Percentiles rank a stretch among this genome's conserved stretches.
Evolutionary conservation across 345 rosid species (phyloP).

Genomic region (Durio zibethinus): DNA sequence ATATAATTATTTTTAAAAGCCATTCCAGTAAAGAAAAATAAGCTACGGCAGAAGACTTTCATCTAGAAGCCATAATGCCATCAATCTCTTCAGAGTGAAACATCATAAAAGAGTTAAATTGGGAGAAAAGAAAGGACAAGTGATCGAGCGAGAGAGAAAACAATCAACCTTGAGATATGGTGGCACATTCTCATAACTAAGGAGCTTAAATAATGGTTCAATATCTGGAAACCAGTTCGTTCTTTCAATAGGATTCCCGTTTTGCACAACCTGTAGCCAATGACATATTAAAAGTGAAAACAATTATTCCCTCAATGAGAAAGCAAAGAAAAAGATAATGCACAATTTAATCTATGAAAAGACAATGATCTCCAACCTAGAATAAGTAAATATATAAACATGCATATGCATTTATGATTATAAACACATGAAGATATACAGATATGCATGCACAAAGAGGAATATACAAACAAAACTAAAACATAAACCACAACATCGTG

Average conservation of each 20-base stretch:
- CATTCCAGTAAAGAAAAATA: background rate
- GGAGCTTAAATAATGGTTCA: slow-evolving; percentile 95
- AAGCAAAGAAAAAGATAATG: background rate
- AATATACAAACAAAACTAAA: background rate
- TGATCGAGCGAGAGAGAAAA: background rate
- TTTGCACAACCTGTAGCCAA: slow-evolving; percentile 63
- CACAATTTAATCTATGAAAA: background rate
- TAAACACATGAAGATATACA: background rate
- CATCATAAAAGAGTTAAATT: slow-evolving; percentile 4
- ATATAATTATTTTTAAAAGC: slow-evolving; percentile 17
- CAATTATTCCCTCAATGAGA: background rate
- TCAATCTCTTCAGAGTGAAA: slow-evolving; percentile 13
- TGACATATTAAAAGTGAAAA: background rate
- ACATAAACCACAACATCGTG: background rate
- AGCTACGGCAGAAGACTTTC: background rate
- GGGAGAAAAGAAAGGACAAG: background rate
- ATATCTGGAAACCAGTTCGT: slow-evolving; percentile 89
- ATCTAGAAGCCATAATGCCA: slow-evolving; percentile 5
- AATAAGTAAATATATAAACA: background rate
- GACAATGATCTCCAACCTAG: background rate
- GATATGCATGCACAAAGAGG: background rate
- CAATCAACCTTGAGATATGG: slow-evolving; percentile 77
- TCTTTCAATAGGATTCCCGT: slow-evolving; percentile 77
- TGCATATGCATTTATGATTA: background rate
- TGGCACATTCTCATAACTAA: slow-evolving; percentile 89